Base-by-base conservation (phyloP, 2,329 filamentous ascomycete species). In the Periconia sp. region DNA sequence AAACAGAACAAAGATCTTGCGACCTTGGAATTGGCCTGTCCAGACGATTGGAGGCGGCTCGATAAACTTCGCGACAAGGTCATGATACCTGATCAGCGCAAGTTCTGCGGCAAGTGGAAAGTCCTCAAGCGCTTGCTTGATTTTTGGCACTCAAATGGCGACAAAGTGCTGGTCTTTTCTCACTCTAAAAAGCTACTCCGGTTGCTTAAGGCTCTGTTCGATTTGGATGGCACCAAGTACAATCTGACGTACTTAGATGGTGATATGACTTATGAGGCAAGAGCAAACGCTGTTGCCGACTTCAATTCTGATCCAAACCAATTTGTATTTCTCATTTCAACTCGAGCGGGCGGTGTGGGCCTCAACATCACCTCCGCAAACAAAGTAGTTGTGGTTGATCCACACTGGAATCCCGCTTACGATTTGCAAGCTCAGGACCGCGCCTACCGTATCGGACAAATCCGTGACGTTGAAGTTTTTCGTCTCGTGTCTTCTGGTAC, bases 101-200 rank as follows among this genome's bases (percentile, higher is more conserved):
- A 95, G 53, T 97, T 92, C 60, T 99, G 94, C 67, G 94, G 94
- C 3, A 99, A 99, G 74, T 99, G 94, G 94, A 92, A 91, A 68
- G 85, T 99, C 1, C 74, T 99, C 30, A 90, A 87, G 71, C 92
- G 91, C 63, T 79, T 99, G 3, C 82, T 99, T 7, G 87, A 86
- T 51, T 93, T 94, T 72, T 99, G 94, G 94, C 85, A 96, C 68
- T 80, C 83, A 14, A 92, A 89, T 65, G 91, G 91, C 14, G 92
- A 97, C 75, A 99, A 97, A 73, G 94, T 97, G 0, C 82, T 99
- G 0, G 88, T 99, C 2, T 99, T 99, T 72, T 96, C 91, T 0
- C 92, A 97, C 66, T 95, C 89, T 55, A 92, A 97, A 5, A 85
- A 90, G 2, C 79, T 99, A 2, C 77, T 99, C 20, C 87, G 85